These are phyloP conservation scores for Rhodamnia argentea DNA, from an alignment of 345 rosid genomes.

Conservation along the genomic window DNA sequence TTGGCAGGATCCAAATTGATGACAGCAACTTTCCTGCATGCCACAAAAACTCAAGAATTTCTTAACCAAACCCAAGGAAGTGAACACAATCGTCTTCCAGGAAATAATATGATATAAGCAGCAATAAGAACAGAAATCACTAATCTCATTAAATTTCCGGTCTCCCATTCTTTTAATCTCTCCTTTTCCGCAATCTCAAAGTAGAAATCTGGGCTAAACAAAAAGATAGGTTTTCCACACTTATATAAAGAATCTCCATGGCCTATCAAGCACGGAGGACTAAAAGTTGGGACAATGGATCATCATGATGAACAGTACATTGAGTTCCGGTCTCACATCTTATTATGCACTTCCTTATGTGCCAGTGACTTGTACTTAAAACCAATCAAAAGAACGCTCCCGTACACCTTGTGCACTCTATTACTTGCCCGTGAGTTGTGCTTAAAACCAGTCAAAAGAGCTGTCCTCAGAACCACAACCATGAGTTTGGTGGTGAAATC, in stretches of 20 bases:
- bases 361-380: not conserved
- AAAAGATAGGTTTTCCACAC: not conserved
- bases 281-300: not conserved
- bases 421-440: not conserved
- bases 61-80: not conserved
- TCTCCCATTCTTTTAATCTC: not conserved
- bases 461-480: not conserved
- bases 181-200: not conserved
- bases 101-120: not conserved
- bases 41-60: not conserved
- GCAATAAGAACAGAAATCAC: not conserved
- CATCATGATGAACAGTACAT: not conserved
- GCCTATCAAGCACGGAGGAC: not conserved
- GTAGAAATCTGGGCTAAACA: not conserved
- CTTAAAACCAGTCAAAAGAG: not conserved
- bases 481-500: not conserved
- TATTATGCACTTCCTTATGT: not conserved
- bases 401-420: not conserved
- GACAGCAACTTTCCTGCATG: slow-evolving; percentile 76
- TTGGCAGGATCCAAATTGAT: slow-evolving; percentile 96
- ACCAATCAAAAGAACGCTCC: not conserved
- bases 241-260: not conserved
- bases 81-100: not conserved
- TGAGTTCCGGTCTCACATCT: not conserved
- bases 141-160: not conserved